Base-by-base conservation (phyloP, 2,329 filamentous ascomycete species). In the Alternaria brassicicola region DNA sequence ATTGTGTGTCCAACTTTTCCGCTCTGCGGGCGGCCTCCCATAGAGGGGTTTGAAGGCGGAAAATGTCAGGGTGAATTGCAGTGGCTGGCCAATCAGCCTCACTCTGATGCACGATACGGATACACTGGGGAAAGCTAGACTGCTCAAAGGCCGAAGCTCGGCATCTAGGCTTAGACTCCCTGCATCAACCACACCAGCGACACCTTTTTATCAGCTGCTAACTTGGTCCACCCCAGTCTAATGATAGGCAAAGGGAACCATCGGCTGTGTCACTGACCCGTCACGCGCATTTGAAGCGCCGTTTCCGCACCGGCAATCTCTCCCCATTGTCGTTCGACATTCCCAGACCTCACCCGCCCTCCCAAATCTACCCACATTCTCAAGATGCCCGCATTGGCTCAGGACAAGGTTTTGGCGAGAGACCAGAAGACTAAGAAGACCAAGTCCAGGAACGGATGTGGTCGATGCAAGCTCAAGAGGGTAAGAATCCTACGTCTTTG, bases 401-500 rank as follows among this genome's bases (percentile, higher is more conserved):
- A 70, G 43, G 66, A 70, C 33, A 71, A 64, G 55, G 61, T 55
- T 53, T 48, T 68, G 48, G 57, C 64, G 58, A 70, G 62, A 59
- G 72, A 73, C 52, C 54, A 68, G 25, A 71, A 71, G 57, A 57
- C 59, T 23, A 76, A 75, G 61, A 76, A 76, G 65, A 75, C 74
- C 19, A 76, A 76, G 58, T 73, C 69, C 39, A 68, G 74, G 52
- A 76, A 76, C 47, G 74, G 74, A 25, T 76, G 74, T 45, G 66
- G 68, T 31, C 65, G 74, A 48, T 76, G 74, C 65, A 76, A 76
- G 47, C 63, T 73, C 51, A 76, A 76, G 65, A 65, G 74, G 63
- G 74, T 76, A 66, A 55, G 51, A 31, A 55, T 28, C 12, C 47
- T 21, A 36, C 41, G 38, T 46, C 42, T 31, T 28, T 28, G n/a